Evolutionary conservation across 148 eudicot species (phyloP).

Genomic region (Persicaria tinctoria): DNA sequence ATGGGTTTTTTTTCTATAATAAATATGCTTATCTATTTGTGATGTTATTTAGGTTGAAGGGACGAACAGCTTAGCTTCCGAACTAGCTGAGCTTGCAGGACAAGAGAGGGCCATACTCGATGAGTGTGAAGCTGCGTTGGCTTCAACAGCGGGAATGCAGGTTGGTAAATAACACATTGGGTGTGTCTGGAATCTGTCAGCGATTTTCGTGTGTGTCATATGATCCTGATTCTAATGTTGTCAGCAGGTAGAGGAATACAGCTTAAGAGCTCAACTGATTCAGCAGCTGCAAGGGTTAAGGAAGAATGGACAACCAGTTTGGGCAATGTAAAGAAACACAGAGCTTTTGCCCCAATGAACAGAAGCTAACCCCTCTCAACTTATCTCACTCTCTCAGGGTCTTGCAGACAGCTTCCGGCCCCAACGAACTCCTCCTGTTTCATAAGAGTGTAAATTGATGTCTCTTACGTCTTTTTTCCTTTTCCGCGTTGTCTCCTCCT

Average conservation of each 20-base stretch:
- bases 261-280: slow-evolving; percentile 61
- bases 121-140: slow-evolving; percentile 63
- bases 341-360: background rate
- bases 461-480: background rate
- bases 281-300: slow-evolving; percentile 43
- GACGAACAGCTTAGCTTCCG: slow-evolving; percentile 59
- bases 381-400: background rate
- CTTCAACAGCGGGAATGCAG: slow-evolving; percentile 73
- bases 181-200: background rate
- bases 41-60: slow-evolving; percentile 55
- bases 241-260: slow-evolving; percentile 52
- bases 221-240: background rate
- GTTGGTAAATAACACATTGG: slow-evolving; percentile 22
- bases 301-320: slow-evolving; percentile 25
- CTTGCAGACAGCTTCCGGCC: slow-evolving; percentile 4
- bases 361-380: background rate
- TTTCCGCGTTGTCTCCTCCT: background rate
- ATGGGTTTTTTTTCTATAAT: no score
- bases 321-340: slow-evolving; percentile 11
- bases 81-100: slow-evolving; percentile 66
- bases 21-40: background rate
- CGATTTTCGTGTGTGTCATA: background rate
- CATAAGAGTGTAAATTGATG: slow-evolving; percentile 12
- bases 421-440: background rate
- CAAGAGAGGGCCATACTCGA: slow-evolving; percentile 76